phyloP scores from a whole-genome alignment of 1,284 basidiomycete species.

The Sporisorium reilianum region DNA sequence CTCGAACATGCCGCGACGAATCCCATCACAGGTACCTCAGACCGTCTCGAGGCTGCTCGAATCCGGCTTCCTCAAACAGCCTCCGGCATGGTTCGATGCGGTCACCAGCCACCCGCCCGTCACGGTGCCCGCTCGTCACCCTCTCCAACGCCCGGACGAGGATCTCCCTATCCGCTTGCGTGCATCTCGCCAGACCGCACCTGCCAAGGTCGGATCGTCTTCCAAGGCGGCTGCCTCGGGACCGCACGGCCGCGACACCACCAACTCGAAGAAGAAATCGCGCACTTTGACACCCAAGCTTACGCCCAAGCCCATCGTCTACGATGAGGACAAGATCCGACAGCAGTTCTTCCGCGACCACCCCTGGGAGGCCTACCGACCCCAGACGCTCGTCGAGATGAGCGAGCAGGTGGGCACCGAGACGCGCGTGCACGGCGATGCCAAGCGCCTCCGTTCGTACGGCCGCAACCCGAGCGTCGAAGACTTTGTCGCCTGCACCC shows the following conservation, averaged over 20 bases:
- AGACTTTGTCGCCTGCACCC: slow-evolving; percentile 84
- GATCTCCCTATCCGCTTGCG: slow-evolving; percentile 61
- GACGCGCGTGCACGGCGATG: slow-evolving; percentile 74
- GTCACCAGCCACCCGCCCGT: slow-evolving; percentile 89
- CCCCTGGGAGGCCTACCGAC: slow-evolving; percentile 92
- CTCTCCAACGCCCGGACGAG: slow-evolving; percentile 73
- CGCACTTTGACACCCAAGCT: slow-evolving; percentile 73
- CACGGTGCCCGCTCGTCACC: slow-evolving; percentile 81
- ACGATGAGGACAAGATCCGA: slow-evolving; percentile 86
- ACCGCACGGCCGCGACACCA: slow-evolving; percentile 38
- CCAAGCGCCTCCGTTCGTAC: slow-evolving; percentile 71
- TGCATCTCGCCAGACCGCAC: slow-evolving; percentile 7
- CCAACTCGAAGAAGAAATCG: slow-evolving; percentile 56
- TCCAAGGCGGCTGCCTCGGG: slow-evolving; percentile 24
- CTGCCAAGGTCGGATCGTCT: slow-evolving; percentile 26
- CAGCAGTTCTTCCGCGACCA: slow-evolving; percentile 94
- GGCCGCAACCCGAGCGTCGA: slow-evolving; percentile 82
- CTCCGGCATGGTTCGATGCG: slow-evolving; percentile 87
- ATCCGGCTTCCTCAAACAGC: slow-evolving; percentile 76
- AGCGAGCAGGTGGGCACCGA: slow-evolving; percentile 71
- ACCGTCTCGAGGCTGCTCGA: slow-evolving; percentile 85
- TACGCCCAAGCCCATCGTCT: slow-evolving; percentile 78
- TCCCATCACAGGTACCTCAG: slow-evolving; percentile 89
- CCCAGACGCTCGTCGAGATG: slow-evolving; percentile 81
- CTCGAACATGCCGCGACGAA: slow-evolving; percentile 80